Evolutionary conservation across 352 stramenopile species (phyloP), one percentile per base, ranked within the genome.

Genomic region (Detonula confervacea): DNA sequence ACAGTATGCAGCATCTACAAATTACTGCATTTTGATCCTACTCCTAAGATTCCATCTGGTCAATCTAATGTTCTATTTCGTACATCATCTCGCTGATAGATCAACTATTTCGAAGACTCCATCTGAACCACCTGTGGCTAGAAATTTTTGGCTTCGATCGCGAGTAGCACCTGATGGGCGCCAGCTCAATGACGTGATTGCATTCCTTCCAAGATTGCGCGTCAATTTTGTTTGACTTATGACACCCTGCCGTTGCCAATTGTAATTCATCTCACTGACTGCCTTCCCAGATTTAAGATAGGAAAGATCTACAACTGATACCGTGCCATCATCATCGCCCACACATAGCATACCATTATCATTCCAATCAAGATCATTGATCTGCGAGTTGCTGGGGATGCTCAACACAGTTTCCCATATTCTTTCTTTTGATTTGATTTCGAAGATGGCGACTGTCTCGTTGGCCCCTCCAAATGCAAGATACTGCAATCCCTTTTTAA

Each of bases 261-360:
- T 91, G 62, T 91, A 91, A 61, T 87, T 83, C 81, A 89, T 91
- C 64, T 91, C 85, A 55, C 81, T 88, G 5, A 91, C 79, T 27
- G 81, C 64, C 20, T 64, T 69, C 46, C 85, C 85, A 47, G 75
- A 89, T 73, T 87, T 78, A 0, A 91, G 72, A 65, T 91, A 91
- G 6, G 76, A 85, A 2, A 90, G 59, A 67, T 91, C 86, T 44
- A 91, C 61, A n/a, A 90, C 57, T 37, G 80, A 82, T 4, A 87
- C 83, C 33, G 71, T 82, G 33, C 86, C 86, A 54, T 91, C 80
- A 11, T 76, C 74, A 56, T 90, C 73, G 22, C 74, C 86, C 33
- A 84, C 77, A 20, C 74, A 74, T 8, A 91, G 62, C 35, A 91
- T 42, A n/a, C 86, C 86, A 42, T 75, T 73, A 11, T 33, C 37